These are phyloP conservation scores for Petrea volubilis DNA, from an alignment of 257 asterid species.

Conservation along the genomic window DNA sequence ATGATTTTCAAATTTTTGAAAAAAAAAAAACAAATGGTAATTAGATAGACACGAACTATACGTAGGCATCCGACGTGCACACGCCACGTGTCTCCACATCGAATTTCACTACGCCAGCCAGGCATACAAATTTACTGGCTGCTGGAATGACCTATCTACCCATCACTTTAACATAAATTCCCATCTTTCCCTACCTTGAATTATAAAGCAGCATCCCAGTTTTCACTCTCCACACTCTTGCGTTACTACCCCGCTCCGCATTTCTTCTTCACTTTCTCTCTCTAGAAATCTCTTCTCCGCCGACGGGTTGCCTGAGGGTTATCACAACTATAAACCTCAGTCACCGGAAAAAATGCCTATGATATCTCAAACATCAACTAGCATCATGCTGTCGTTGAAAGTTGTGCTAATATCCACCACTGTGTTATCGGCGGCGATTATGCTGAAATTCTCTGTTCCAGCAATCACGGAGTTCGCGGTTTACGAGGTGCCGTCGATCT, in stretches of 20 bases:
- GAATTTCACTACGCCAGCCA: slow-evolving; percentile 11
- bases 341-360: slow-evolving; percentile 26
- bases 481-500: slow-evolving; percentile 55
- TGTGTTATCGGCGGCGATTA: slow-evolving; percentile 60
- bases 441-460: slow-evolving; percentile 51
- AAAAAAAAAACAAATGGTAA: not conserved
- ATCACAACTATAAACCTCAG: not conserved
- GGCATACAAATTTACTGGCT: not conserved
- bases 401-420: slow-evolving; percentile 49
- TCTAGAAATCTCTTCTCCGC: not conserved
- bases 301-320: not conserved
- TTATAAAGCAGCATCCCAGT: not conserved
- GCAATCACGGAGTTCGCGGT: slow-evolving; percentile 50
- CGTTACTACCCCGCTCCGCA: not conserved
- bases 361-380: slow-evolving; percentile 24
- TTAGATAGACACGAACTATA: slow-evolving; percentile 14
- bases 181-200: not conserved
- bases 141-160: not conserved
- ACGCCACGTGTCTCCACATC: slow-evolving; percentile 23
- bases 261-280: not conserved
- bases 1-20: not conserved
- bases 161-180: not conserved
- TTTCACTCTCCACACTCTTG: not conserved
- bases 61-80: slow-evolving; percentile 22
- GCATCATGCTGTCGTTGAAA: slow-evolving; percentile 35